Evolutionary conservation across 176 grass and related monocot species (phyloP).

Genomic region (Canna indica): DNA sequence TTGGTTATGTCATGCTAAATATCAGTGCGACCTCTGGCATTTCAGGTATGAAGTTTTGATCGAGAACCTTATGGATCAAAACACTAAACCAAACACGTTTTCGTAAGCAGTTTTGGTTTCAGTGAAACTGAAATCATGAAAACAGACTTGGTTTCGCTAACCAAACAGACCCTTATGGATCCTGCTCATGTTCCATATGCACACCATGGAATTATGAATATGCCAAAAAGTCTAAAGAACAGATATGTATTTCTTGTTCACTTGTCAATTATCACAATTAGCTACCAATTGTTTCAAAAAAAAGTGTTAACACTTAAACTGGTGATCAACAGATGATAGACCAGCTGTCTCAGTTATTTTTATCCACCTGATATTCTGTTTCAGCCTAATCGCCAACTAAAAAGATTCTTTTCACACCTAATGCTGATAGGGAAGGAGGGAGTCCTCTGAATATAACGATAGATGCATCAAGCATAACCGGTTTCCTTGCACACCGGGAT

Average conservation of each 20-base stretch:
- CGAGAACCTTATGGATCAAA: slow-evolving; percentile 84
- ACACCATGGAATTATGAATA: slow-evolving; percentile 52
- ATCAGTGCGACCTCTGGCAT: slow-evolving; percentile 3
- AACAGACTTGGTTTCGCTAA: too few species aligned
- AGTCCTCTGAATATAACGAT: slow-evolving; percentile 54
- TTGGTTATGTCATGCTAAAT: slow-evolving; percentile 1
- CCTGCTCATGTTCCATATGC: slow-evolving; percentile 75
- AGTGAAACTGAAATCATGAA: too few species aligned
- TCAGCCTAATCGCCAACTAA: background rate
- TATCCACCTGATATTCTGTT: background rate
- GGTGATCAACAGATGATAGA: background rate
- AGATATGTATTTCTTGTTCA: slow-evolving; percentile 52
- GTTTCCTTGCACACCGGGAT: slow-evolving; percentile 34
- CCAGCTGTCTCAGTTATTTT: background rate
- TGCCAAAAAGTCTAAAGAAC: slow-evolving; percentile 30
- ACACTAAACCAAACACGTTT: too few species aligned
- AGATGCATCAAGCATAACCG: slow-evolving; percentile 29
- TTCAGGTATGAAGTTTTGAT: slow-evolving; percentile 65
- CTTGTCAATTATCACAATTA: background rate
- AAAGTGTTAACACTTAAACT: background rate
- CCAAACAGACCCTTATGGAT: too few species aligned
- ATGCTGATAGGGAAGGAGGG: slow-evolving; percentile 58
- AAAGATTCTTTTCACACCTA: slow-evolving; percentile 47
- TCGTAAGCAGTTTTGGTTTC: too few species aligned
- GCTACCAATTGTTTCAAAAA: background rate